phyloP scores from a whole-genome alignment of 2,329 filamentous ascomycete genomes.

The Aureobasidium sp. region DNA sequence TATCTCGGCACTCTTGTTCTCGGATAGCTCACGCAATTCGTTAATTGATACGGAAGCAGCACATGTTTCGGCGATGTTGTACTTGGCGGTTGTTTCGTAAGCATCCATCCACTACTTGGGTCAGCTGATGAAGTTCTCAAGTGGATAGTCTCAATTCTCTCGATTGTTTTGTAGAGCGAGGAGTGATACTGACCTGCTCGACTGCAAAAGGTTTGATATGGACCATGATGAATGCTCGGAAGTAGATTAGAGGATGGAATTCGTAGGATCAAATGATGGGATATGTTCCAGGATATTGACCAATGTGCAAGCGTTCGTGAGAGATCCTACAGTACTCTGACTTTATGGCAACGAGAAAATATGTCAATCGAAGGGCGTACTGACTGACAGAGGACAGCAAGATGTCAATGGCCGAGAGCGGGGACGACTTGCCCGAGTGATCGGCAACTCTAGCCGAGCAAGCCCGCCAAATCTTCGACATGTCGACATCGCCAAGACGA shows the following conservation, averaged over 20 bases:
- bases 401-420: not conserved
- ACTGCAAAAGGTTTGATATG: conserved; percentile 58
- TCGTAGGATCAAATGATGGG: not conserved
- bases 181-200: conserved; percentile 51
- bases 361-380: not conserved
- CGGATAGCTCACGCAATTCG: conserved; percentile 53
- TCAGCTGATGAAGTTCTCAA: conserved; percentile 17
- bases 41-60: conserved; percentile 65
- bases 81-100: conserved; percentile 43
- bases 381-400: not conserved
- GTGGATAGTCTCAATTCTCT: conserved; percentile 18
- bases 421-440: not conserved
- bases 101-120: conserved; percentile 47
- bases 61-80: conserved; percentile 74
- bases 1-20: conserved; percentile 38
- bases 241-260: not conserved
- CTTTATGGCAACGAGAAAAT: not conserved
- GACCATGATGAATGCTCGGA: conserved; percentile 39
- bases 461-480: not conserved
- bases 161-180: not conserved
- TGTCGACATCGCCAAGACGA: not conserved
- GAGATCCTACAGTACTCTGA: not conserved
- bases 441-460: not conserved
- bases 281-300: not conserved
- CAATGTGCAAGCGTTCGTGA: not conserved